Evolutionary conservation across 129 eudicot genomes (phyloP), one percentile per base, ranked within the genome.

Genomic region (Rutidosis leptorrhynchoides): DNA sequence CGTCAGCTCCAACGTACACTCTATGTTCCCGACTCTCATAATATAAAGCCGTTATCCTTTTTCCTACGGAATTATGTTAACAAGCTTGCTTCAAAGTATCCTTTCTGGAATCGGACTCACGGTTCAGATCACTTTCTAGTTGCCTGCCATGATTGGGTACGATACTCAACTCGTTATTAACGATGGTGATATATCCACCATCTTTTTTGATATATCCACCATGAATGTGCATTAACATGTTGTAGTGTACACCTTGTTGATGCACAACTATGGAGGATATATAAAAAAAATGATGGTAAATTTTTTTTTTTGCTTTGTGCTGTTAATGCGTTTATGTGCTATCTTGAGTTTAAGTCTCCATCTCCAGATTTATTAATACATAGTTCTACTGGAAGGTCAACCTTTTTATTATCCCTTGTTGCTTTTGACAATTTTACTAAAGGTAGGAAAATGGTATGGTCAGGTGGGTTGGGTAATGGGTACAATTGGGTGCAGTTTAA

Each of bases 81-180:
- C 77, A 79, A 73, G 68, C 82, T 93, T 37, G 85, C 96, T 63
- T 79, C 89, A 59, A 93, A 86, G 77, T 88, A 93, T 80, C 98
- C 96, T 23, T 93, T 85, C 69, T 88, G 98, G 96, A 93, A 93
- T 70, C 84, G 87, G 20, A 85, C 95, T 54, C 96, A 27, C 30
- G 98, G 98, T 40, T 65, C 83, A 0, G 95, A 93, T 82, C 98
- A 93, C 76, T 93, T 93, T 67, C 83, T 88, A 15, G 98, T 83
- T 52, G 95, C 96, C 69, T 93, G 98, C 81, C 98, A 93, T 79
- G 98, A 93, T 79, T 93, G 98, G 98, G 98, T 92, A 92, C 23
- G 68, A 42, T 28, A 72, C 32, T 43, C 20, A 17, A 15, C 57
- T 52, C n/a, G n/a, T n/a, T n/a, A n/a, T n/a, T n/a, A n/a, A n/a